Conservation (phyloP, 1,139 yeast species). For the Geotrichum australiense region DNA sequence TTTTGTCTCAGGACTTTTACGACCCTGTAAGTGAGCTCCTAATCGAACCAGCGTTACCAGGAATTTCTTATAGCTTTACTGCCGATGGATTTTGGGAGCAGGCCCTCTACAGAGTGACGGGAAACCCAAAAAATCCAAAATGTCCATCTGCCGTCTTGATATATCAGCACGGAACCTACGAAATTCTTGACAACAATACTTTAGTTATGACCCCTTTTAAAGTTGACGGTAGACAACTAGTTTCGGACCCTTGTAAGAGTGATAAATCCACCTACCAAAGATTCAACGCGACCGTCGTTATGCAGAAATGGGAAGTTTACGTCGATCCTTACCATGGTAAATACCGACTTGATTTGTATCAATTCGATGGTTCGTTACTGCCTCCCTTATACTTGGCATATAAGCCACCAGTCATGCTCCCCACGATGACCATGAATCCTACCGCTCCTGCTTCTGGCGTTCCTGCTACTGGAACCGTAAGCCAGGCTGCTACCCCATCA, state of each 20-base stretch:
- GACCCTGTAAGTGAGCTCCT: conserved; percentile 93
- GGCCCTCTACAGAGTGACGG: conserved; percentile 71
- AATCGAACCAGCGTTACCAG: conserved; percentile 93
- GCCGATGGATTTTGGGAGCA: conserved; percentile 86
- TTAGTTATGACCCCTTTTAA: conserved; percentile 63
- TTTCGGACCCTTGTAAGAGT: conserved; percentile 69
- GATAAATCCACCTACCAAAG: conserved; percentile 55
- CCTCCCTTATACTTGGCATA: conserved; percentile 90
- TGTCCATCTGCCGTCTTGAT: conserved; percentile 80
- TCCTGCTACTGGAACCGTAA: conserved; percentile 25
- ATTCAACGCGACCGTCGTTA: conserved; percentile 60
- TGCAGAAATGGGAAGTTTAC: conserved; percentile 48
- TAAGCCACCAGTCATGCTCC: conserved; percentile 93
- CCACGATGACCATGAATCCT: conserved; percentile 85
- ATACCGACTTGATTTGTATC: conserved; percentile 63
- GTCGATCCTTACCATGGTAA: conserved; percentile 81
- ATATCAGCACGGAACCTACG: conserved; percentile 84
- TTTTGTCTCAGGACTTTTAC: conserved; percentile 53
- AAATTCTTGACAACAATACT: conserved; percentile 56
- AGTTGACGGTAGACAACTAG: conserved; percentile 88
- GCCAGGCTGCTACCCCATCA: conserved; percentile 21
- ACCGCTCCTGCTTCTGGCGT: conserved; percentile 42
- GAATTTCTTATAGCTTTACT: conserved; percentile 87
- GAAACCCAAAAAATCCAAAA: conserved; percentile 65
- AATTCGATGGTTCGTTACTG: conserved; percentile 74